Percentiles rank a stretch among this genome's conserved stretches.
These are phyloP conservation scores for Gossypium sturtianum DNA, from an alignment of 345 rosid species.

Conservation along the genomic window DNA sequence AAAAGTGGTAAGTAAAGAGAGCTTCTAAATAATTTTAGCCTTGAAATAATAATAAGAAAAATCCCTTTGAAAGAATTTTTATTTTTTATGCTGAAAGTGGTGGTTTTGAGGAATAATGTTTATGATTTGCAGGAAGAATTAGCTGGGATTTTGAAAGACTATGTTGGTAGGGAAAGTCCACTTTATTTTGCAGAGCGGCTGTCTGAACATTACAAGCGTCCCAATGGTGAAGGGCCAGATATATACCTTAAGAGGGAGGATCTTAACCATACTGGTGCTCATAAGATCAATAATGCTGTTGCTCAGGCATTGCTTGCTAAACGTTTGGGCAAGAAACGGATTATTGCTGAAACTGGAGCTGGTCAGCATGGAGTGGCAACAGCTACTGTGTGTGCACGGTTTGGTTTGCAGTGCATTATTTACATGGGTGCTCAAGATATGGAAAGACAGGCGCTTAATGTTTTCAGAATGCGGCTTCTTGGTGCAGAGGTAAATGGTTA, in stretches of 20 bases:
- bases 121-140: constrained; percentile 54
- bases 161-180: constrained; percentile 89
- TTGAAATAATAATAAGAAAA: neutral
- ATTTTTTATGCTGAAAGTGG: neutral
- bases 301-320: constrained; percentile 89
- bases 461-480: constrained; percentile 87
- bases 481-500: constrained; percentile 64
- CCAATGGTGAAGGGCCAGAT: constrained; percentile 76
- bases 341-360: constrained; percentile 94
- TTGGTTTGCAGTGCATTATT: constrained; percentile 68
- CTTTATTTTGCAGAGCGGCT: constrained; percentile 89
- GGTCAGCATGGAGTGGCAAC: constrained; percentile 99
- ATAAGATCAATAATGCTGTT: constrained; percentile 85
- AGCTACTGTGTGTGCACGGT: constrained; percentile 88
- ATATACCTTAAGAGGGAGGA: constrained; percentile 95
- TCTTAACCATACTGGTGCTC: constrained; percentile 90
- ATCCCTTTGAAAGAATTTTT: neutral
- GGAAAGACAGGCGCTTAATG: constrained; percentile 91
- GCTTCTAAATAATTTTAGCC: neutral
- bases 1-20: neutral
- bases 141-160: constrained; percentile 74
- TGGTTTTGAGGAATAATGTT: neutral
- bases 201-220: constrained; percentile 64
- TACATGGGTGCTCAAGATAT: constrained; percentile 97
- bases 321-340: constrained; percentile 73